Base-by-base conservation (phyloP, 2,329 filamentous ascomycete species). In the Sporothrix protearum region DNA sequence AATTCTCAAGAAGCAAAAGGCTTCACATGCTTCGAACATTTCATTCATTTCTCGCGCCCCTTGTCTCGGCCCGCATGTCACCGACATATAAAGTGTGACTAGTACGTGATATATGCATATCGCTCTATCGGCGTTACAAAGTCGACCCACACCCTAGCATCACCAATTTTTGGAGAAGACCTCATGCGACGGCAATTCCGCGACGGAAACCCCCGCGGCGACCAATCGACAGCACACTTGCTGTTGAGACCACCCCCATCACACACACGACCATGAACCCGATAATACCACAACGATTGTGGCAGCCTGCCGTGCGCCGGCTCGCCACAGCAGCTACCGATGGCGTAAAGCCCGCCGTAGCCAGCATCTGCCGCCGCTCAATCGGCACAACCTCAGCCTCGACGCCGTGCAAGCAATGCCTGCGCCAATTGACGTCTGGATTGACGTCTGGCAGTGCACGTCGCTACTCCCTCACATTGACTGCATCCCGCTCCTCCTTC, bases 81-180 rank as follows among this genome's bases (percentile, higher is more conserved):
- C 30, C 53, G 9, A 68, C 47, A 67, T 49, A 61, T 71, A 61
- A 71, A 59, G 19, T 64, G 59, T 1, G 6, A 28, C 10, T 14
- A 64, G 59, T 64, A 64, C 22, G 36, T n/a, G 59, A 45, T 64
- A 64, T 30, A 12, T 10, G 4, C 14, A 64, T 59, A 71, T 71
- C 36, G 51, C 28, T 67, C 36, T 67, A 71, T 16, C 61, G 19
- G 69, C 25, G 51, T 39, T 69, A 22, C 5, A 16, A 45, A 30
- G 4, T 53, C 22, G 71, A 53, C 69, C 71, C 71, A 73, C 64
- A 57, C 57, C 42, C 28, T 49, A 33, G 47, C 51, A 68, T 70
- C 71, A 67, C 67, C 67, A 59, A 19, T 64, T 70, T 70, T 70
- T 30, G 69, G 45, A 33, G 10, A 67, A 22, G 10, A 30, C 30